Base-by-base conservation (phyloP, 2,329 filamentous ascomycete species). In the Drechslera avenae region DNA sequence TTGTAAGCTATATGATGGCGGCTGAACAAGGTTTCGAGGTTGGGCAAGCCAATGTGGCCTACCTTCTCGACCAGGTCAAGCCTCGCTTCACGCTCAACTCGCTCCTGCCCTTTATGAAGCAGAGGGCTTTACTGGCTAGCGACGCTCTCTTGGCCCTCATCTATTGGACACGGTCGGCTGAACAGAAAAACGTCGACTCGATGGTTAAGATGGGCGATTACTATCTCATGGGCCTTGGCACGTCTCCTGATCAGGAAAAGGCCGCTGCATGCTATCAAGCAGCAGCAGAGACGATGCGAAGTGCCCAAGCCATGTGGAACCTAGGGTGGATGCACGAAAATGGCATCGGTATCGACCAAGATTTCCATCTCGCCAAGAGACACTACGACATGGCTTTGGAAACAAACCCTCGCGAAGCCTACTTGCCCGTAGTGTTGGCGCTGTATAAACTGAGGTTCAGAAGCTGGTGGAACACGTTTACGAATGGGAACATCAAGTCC, bases 291-390 rank as follows among this genome's bases (percentile, higher is more conserved):
- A 91, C 89, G 52, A 86, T 93, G 62, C 88, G 91, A 68, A 96
- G 91, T 63, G 94, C 93, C 2, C 95, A 99, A 75, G 94, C 95
- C 12, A 85, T 97, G 50, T 99, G 91, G 84, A 97, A 99, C 66
- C 80, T 99, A 12, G 95, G 94, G 4, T 99, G 94, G 94, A 97
- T 99, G 93, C 91, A 99, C 68, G 94, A 99, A 75, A 97, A 97
- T 67, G 94, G 94, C 6, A 81, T 97, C 41, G 91, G 92, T 2
- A 83, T 97, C 16, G 88, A 89, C 46, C 94, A 99, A 71, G 94
- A 99, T 69, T 99, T 95, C 72, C 94, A 99, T 68, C 85, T 99
- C 49, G 94, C 95, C 2, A 99, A 99, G 76, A 82, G 94, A 46
- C 96, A 92, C 75, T 99, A 99, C 69, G 94, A 99, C 65, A 83